Evolutionary conservation across 2,329 filamentous ascomycete genomes (phyloP).

Genomic region (Colletotrichum sp.): DNA sequence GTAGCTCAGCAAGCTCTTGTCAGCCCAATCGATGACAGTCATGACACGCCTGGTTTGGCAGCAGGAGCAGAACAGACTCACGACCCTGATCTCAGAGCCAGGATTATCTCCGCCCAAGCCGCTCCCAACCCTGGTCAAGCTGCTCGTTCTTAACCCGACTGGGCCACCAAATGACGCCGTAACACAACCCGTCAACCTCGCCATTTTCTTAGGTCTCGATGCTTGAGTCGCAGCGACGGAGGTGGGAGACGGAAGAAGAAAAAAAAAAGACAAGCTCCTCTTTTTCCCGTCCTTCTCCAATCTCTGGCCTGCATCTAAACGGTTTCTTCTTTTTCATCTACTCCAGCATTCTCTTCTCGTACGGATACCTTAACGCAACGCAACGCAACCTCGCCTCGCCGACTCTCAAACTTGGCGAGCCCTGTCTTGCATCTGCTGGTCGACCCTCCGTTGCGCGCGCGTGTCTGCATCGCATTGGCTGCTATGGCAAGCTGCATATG

Average conservation of each 20-base stretch:
- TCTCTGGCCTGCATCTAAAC: neutral
- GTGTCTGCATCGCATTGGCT: conserved; percentile 53
- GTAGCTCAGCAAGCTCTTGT: neutral
- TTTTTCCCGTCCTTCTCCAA: neutral
- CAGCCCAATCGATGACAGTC: conserved; percentile 18
- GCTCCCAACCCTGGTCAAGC: conserved; percentile 7
- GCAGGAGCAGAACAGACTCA: conserved; percentile 3
- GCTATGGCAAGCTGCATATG: conserved; percentile 25
- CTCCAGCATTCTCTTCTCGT: neutral
- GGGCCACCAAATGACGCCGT: conserved; percentile 16
- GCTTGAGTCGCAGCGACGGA: conserved; percentile 26
- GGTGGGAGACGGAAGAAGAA: conserved; percentile 19
- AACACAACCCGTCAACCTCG: conserved; percentile 21
- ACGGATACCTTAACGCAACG: neutral
- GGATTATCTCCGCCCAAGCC: conserved; percentile 7
- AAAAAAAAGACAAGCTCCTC: neutral
- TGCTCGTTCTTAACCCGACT: conserved; percentile 13
- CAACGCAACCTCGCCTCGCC: neutral
- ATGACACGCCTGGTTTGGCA: conserved; percentile 10
- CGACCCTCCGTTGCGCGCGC: conserved; percentile 29
- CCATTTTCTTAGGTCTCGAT: conserved; percentile 13
- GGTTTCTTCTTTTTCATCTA: neutral
- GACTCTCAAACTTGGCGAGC: neutral
- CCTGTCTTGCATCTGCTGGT: conserved; percentile 5
- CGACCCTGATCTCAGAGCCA: neutral